Base-by-base conservation (phyloP, 176 grass and related monocot species). In the Bothriochloa decipiens region DNA sequence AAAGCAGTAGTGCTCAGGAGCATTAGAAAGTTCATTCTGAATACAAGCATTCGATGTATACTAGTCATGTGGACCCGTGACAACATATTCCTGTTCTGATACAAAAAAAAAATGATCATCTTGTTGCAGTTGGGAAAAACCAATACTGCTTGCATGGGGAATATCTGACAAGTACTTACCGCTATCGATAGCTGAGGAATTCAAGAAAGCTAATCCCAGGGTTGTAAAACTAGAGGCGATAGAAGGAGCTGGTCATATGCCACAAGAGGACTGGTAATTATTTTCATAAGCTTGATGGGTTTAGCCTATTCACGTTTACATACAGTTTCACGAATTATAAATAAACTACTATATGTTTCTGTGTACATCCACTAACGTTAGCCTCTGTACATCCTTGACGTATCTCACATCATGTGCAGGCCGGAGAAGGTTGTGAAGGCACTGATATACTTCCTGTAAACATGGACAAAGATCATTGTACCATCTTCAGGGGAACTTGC, bases 211-310 rank as follows among this genome's bases (percentile, higher is more conserved):
- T 86, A 98, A 98, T 65, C 87, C 87, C 57, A 53, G 22, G 29
- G 82, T 62, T 61, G 78, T 98, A 82, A 88, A 98, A 76, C 27
- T 98, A 70, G 85, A 85, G 64, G 17, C 86, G 58, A 93, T 98
- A 64, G 95, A 98, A 90, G 95, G 95, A 80, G 92, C 95, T 58
- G 92, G 95, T 46, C 95, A 98, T 55, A 95, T 98, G 95, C 95
- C 92, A 0, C 95, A 98, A 49, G 95, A 98, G 70, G 95, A 98
- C 83, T 92, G 95, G 95, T 98, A 95, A 49, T 72, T 85, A 4
- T 61, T 46, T 39, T 58, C 18, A 58, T 11, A 33, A 76, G 50
- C 50, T 58, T 76, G 10, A 35, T 50, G 65, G 23, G 22, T 41
- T 55, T 33, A 27, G 65, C 52, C 65, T 1, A 1, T 57, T 81